Evolutionary conservation across 1,139 yeast species (phyloP).

Genomic region (Arxiozyma bovina): DNA sequence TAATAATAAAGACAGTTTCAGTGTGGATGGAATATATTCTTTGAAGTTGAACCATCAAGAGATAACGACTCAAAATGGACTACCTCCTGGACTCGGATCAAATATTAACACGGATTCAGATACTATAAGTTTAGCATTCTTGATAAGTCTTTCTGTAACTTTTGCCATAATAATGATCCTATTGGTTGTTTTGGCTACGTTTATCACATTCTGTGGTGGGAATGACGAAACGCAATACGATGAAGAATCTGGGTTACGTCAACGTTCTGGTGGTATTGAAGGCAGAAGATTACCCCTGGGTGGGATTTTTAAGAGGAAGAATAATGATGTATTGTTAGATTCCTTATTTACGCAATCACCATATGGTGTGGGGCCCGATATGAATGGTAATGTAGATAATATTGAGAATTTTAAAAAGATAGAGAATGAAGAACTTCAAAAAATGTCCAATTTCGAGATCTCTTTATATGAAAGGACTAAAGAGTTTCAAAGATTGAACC

Average conservation of each 20-base stretch:
- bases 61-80: background rate
- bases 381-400: conserved; percentile 33
- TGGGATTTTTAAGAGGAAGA: conserved; percentile 21
- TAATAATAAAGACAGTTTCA: background rate
- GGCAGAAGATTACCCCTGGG: conserved; percentile 7
- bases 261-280: conserved; percentile 10
- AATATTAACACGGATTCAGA: conserved; percentile 27
- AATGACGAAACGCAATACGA: conserved; percentile 25
- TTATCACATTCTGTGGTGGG: conserved; percentile 33
- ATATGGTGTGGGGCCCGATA: background rate
- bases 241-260: conserved; percentile 22
- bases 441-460: conserved; percentile 31
- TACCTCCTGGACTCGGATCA: conserved; percentile 12
- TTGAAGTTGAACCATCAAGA: background rate
- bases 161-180: conserved; percentile 34
- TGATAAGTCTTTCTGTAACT: conserved; percentile 36
- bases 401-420: conserved; percentile 23
- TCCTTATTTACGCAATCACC: conserved; percentile 32
- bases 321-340: conserved; percentile 27
- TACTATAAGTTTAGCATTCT: conserved; percentile 34
- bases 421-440: conserved; percentile 31
- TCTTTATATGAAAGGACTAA: conserved; percentile 33
- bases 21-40: background rate
- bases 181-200: conserved; percentile 32
- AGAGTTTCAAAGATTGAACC: conserved; percentile 33